phyloP scores from a whole-genome alignment of 768 basidiomycete genomes.

The Pholiota molesta region DNA sequence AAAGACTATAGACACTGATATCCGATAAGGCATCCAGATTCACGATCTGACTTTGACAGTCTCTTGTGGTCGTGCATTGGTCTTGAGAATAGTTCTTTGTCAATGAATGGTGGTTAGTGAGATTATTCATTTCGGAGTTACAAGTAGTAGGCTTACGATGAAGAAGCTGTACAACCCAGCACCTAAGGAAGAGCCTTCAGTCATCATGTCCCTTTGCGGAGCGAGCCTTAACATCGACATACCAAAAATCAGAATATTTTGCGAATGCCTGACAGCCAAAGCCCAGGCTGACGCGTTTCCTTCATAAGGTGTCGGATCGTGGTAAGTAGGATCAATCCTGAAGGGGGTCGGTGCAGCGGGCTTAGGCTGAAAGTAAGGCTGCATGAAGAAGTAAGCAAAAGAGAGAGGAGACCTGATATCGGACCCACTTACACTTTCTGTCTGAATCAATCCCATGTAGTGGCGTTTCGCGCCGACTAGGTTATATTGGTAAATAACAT shows the following conservation, averaged over 20 bases:
- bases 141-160: constrained; percentile 36
- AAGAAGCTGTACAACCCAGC: constrained; percentile 77
- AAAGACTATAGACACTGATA: constrained; percentile 55
- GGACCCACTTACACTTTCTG: constrained; percentile 59
- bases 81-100: constrained; percentile 54
- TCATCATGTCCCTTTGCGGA: neutral
- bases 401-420: neutral
- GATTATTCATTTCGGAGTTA: neutral
- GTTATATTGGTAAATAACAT: constrained; percentile 70
- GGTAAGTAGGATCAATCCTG: constrained; percentile 39
- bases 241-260: constrained; percentile 69
- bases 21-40: constrained; percentile 52
- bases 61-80: constrained; percentile 43
- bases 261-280: constrained; percentile 53
- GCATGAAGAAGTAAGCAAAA: neutral
- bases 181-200: constrained; percentile 38
- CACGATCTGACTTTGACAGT: constrained; percentile 64
- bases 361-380: constrained; percentile 71
- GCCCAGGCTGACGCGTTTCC: constrained; percentile 56
- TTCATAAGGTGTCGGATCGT: constrained; percentile 56
- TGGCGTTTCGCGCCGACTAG: constrained; percentile 64
- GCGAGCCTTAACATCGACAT: constrained; percentile 19
- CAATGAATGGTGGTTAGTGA: neutral
- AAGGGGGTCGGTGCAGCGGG: constrained; percentile 65
- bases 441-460: constrained; percentile 75